A percentile compares a stretch with the other conserved stretches of the same genome.
Conservation (phyloP, 2,329 filamentous ascomycete species). For the Fusarium globosum region DNA sequence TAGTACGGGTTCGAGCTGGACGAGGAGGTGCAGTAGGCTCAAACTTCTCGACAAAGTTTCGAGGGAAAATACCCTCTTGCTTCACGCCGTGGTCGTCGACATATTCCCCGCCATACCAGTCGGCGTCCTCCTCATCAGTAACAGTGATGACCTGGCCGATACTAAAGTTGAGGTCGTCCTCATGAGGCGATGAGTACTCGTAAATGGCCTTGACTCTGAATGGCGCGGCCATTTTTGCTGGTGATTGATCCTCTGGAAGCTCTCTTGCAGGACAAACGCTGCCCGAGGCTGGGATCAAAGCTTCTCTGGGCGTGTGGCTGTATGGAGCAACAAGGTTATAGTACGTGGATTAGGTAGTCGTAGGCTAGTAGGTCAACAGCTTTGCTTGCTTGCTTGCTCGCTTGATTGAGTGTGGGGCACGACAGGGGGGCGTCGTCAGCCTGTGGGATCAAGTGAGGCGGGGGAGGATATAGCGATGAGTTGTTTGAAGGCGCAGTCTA, state of each 20-base stretch:
- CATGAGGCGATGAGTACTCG: conserved; percentile 92
- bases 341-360: conserved; percentile 29
- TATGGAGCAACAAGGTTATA: conserved; percentile 33
- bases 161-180: conserved; percentile 91
- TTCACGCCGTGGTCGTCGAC: conserved; percentile 78
- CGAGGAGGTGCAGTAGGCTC: conserved; percentile 91
- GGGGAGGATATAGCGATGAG: conserved; percentile 31
- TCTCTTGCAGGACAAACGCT: conserved; percentile 45
- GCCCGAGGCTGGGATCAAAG: conserved; percentile 45
- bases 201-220: conserved; percentile 97
- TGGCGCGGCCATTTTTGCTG: conserved; percentile 71
- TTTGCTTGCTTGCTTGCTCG: conserved; percentile 21
- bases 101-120: conserved; percentile 95
- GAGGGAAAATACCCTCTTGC: conserved; percentile 89
- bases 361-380: conserved; percentile 39
- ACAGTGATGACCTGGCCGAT: conserved; percentile 93
- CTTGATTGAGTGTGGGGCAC: conserved; percentile 45
- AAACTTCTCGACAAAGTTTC: conserved; percentile 97
- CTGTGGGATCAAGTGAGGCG: conserved; percentile 42
- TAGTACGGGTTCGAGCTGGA: conserved; percentile 78
- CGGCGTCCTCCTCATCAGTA: conserved; percentile 89
- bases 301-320: conserved; percentile 42
- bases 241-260: conserved; percentile 50
- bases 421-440: conserved; percentile 48
- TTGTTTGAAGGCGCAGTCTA: conserved; percentile 21